These are phyloP conservation scores for Phytophthora crassamura DNA, from an alignment of 352 stramenopile species.

Conservation along the genomic window DNA sequence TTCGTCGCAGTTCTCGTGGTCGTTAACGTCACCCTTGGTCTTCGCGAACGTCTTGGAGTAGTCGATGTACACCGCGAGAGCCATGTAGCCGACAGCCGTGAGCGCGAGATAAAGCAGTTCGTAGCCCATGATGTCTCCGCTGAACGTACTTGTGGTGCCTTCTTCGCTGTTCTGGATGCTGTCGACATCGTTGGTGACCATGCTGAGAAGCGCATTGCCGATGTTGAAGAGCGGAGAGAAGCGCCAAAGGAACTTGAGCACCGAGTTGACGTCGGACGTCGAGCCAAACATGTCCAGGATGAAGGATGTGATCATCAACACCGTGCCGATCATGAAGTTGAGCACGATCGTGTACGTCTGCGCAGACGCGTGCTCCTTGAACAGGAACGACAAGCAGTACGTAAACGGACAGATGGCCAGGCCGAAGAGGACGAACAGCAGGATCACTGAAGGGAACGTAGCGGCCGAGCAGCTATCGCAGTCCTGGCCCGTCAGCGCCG, in stretches of 20 bases:
- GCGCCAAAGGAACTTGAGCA: constrained; percentile 70
- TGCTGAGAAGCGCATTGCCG: constrained; percentile 39
- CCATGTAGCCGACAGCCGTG: constrained; percentile 43
- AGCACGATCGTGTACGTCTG: constrained; percentile 68
- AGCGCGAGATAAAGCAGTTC: constrained; percentile 58
- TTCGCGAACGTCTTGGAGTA: constrained; percentile 64
- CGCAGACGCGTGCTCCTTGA: constrained; percentile 54
- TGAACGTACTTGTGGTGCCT: constrained; percentile 38
- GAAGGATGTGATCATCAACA: constrained; percentile 64
- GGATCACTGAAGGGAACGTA: constrained; percentile 51
- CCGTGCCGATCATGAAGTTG: constrained; percentile 65
- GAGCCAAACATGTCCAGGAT: constrained; percentile 48
- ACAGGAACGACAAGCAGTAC: constrained; percentile 68
- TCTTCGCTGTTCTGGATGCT: constrained; percentile 15
- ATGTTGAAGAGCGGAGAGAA: constrained; percentile 64
- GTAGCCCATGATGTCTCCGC: constrained; percentile 54
- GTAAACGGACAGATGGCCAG: constrained; percentile 58
- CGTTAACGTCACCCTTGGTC: constrained; percentile 47
- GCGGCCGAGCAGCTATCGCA: constrained; percentile 47
- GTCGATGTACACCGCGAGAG: constrained; percentile 56
- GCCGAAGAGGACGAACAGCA: constrained; percentile 65
- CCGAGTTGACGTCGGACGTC: constrained; percentile 48
- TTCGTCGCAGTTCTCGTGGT: constrained; percentile 37
- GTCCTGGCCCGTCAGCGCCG: constrained; percentile 48
- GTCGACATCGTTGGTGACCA: constrained; percentile 34